Conservation (phyloP, 139 green algal genomes). For the Nannochloris sp. region DNA sequence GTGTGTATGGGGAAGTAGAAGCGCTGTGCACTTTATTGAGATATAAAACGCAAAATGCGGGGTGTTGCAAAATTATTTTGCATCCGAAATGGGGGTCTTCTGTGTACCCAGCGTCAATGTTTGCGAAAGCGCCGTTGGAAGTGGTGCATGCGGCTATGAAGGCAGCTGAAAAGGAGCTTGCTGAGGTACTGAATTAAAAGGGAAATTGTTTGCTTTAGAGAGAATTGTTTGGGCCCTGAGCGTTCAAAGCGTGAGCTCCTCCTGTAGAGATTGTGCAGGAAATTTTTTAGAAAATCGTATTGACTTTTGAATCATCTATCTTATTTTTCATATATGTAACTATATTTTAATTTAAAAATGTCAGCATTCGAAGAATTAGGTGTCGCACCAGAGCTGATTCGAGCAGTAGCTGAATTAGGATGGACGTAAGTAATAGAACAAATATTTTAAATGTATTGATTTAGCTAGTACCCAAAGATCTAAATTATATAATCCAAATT, state of each 20-base stretch:
- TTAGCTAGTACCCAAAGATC: background rate
- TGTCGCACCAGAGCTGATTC: conserved; percentile 56
- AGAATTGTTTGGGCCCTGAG: no score
- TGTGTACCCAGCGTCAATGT: conserved; percentile 88
- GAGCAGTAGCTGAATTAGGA: conserved; percentile 55
- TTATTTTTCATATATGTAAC: no score
- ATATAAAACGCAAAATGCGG: conserved; percentile 60
- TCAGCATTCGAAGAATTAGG: conserved; percentile 68
- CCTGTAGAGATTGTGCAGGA: no score
- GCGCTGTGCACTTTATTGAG: conserved; percentile 52
- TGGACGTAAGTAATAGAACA: conserved; percentile 52
- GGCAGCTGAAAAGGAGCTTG: background rate
- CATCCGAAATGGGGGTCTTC: conserved; percentile 83
- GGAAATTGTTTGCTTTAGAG: no score
- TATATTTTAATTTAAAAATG: no score
- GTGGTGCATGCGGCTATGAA: conserved; percentile 38
- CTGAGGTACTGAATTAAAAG: no score
- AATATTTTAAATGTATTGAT: background rate
- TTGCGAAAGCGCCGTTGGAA: conserved; percentile 67
- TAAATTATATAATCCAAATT: background rate
- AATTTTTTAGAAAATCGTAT: no score
- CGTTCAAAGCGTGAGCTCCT: no score
- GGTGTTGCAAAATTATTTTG: conserved; percentile 82
- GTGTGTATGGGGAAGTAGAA: conserved; percentile 85
- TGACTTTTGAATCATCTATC: no score